Percentiles rank a stretch among this genome's conserved stretches.
These are phyloP conservation scores for Castanea mollissima DNA, from an alignment of 306 rosid genomes.

Conservation along the genomic window DNA sequence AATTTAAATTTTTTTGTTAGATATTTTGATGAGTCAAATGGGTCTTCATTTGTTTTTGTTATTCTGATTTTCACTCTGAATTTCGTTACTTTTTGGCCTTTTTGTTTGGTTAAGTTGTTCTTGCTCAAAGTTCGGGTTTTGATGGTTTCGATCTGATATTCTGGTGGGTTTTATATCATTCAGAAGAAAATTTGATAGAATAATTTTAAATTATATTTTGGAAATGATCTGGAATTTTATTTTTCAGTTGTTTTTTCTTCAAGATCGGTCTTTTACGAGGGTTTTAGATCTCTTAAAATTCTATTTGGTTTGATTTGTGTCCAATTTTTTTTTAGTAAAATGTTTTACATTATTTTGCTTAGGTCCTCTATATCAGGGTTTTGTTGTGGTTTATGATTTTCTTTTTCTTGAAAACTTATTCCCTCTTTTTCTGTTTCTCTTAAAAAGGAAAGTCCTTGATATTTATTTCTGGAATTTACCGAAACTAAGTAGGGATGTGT, in stretches of 20 bases:
- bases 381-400: constrained; percentile 39
- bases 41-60: constrained; percentile 13
- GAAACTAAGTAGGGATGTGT: constrained; percentile 1
- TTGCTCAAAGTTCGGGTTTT: constrained; percentile 17
- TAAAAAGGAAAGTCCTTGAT: neutral
- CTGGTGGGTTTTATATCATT: constrained; percentile 1
- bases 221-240: constrained; percentile 1
- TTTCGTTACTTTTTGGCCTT: neutral
- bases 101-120: neutral
- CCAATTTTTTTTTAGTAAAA: constrained; percentile 2
- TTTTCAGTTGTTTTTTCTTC: constrained; percentile 3
- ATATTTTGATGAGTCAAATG: constrained; percentile 18
- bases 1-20: neutral
- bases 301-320: constrained; percentile 16
- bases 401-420: neutral
- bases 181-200: neutral
- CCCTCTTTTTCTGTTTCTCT: neutral
- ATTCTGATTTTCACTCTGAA: neutral
- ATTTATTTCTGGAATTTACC: constrained; percentile 1
- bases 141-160: constrained; percentile 48
- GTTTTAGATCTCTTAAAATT: constrained; percentile 34
- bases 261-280: constrained; percentile 28
- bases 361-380: constrained; percentile 27
- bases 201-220: neutral
- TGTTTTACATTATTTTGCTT: constrained; percentile 6